phyloP scores from a whole-genome alignment of 2,329 filamentous ascomycete species.

The Neofusicoccum ribis region DNA sequence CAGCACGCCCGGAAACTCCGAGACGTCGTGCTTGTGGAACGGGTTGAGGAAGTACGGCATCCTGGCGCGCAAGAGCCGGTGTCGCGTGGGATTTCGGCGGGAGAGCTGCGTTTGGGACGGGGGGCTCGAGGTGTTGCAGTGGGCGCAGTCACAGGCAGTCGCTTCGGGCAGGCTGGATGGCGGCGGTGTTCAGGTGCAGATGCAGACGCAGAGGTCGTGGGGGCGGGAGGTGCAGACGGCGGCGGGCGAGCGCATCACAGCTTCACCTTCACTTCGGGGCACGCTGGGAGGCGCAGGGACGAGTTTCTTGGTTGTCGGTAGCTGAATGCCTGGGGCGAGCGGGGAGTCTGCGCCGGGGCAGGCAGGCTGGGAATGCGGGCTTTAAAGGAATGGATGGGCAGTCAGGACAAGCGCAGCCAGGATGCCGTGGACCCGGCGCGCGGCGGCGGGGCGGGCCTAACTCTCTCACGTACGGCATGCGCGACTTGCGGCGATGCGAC shows the following conservation, averaged over 20 bases:
- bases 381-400: neutral
- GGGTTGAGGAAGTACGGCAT: slow-evolving; percentile 49
- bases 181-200: neutral
- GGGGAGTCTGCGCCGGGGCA: neutral
- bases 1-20: slow-evolving; percentile 52
- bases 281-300: neutral
- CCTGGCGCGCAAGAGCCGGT: neutral
- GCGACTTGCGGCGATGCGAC: neutral
- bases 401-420: neutral
- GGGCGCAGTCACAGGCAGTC: neutral
- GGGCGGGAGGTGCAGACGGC: neutral
- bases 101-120: neutral
- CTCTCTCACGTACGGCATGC: neutral
- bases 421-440: neutral
- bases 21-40: slow-evolving; percentile 52
- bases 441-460: slow-evolving; percentile 12
- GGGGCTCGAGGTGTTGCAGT: neutral
- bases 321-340: neutral
- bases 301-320: slow-evolving; percentile 3
- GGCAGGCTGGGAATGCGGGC: neutral
- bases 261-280: slow-evolving; percentile 11
- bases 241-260: slow-evolving; percentile 7
- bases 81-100: neutral
- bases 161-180: neutral
- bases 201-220: neutral